Base-by-base conservation (phyloP, 1,139 yeast species). In the Nakaseomyces kungkrabaensis region DNA sequence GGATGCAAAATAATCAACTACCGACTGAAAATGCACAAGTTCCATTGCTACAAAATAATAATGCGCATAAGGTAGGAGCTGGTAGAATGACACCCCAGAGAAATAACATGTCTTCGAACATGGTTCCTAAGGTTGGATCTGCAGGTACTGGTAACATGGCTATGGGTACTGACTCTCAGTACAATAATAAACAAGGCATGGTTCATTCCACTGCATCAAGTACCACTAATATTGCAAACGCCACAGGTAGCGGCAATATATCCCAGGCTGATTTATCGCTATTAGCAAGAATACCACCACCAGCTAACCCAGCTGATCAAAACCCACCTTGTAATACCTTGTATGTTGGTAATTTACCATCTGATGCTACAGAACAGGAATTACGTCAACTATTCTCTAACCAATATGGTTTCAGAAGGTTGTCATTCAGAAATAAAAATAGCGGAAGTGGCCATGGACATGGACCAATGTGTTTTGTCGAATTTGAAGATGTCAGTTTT, bases 381-480 rank as follows among this genome's bases (percentile, higher is more conserved):
- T 76, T 92, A 56, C 80, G 96, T 57, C 82, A 87, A 32, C 72
- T 92, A 54, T 92, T 92, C 67, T 77, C 94, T 27, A 85, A 88
- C n/a, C 96, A 92, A 61, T 81, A 85, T 52, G 98, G 98, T 2
- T 92, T 92, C 72, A 82, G 96, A 65, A 75, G 98, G 50, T 74
- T 92, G 49, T 86, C 96, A 36, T 92, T 92, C 74, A 78, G 97
- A 57, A 84, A 87, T 22, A 85, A 85, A 63, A 74, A 79, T 43
- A 66, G 67, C 56, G 65, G 66, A 7, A 37, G 34, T 36, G 44
- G 44, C n/a, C 48, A 46, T 13, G 49, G 49, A 11, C 94, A 84
- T 68, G 97, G 97, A 3, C 98, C 98, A 48, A 92, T 92, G 98
- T 92, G 98, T 68, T 92, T 92, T 75, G 98, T 92, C 51, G 98